A percentile compares a stretch with the other conserved stretches of the same genome.
Conservation (phyloP, 805 yeast genomes). For the Saturnispora hagleri region DNA sequence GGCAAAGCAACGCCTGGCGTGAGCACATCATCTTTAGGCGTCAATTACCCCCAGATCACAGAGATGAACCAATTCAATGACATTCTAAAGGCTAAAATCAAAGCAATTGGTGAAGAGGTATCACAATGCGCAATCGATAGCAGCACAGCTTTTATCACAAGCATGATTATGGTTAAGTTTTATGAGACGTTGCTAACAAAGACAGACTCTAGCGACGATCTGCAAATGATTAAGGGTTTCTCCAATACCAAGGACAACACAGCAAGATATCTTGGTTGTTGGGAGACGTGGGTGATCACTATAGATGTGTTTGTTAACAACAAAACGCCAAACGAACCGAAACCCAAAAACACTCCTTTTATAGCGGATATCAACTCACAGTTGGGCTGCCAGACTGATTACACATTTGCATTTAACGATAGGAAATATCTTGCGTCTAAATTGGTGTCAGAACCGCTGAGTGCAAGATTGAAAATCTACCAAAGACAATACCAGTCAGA, state of each 20-base stretch:
- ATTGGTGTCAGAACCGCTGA: not conserved
- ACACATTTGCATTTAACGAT: not conserved
- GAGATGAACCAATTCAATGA: not conserved
- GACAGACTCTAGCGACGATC: not conserved
- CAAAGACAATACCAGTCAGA: not conserved
- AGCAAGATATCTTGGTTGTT: slow-evolving; percentile 27
- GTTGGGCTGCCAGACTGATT: not conserved
- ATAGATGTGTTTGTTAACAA: slow-evolving; percentile 32
- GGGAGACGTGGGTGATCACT: slow-evolving; percentile 66
- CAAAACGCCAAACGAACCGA: not conserved
- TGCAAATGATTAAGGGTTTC: not conserved
- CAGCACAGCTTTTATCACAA: not conserved
- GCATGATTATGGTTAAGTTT: slow-evolving; percentile 1
- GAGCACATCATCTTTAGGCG: not conserved
- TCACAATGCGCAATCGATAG: not conserved
- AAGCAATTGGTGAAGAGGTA: not conserved
- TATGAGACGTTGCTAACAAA: slow-evolving; percentile 20
- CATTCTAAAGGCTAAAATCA: not conserved
- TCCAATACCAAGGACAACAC: not conserved
- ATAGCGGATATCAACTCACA: not conserved
- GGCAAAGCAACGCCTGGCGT: slow-evolving; percentile 28
- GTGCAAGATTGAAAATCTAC: not conserved
- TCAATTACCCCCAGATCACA: not conserved
- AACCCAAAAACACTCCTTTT: not conserved
- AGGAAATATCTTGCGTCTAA: not conserved